These are phyloP conservation scores for Ogataea angusta DNA, from an alignment of 805 yeast genomes.

Conservation along the genomic window DNA sequence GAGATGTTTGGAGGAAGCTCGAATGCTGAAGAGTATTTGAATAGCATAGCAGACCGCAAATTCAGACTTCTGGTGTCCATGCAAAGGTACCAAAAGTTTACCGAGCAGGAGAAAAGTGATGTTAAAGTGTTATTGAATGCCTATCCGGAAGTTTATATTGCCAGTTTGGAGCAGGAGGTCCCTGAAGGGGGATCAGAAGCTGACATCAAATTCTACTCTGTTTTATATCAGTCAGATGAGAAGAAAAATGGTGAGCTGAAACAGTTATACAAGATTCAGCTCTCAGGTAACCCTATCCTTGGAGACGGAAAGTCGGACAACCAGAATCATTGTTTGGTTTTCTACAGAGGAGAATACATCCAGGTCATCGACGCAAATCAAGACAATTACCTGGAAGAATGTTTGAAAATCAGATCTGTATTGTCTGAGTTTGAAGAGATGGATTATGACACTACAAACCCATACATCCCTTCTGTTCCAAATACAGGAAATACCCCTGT, in stretches of 20 bases:
- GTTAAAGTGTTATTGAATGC: constrained; percentile 64
- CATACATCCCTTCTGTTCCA: constrained; percentile 55
- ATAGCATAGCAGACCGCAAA: constrained; percentile 73
- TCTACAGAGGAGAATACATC: constrained; percentile 89
- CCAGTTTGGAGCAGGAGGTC: constrained; percentile 51
- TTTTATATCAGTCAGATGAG: constrained; percentile 63
- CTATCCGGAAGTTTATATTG: constrained; percentile 63
- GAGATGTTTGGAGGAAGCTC: constrained; percentile 38
- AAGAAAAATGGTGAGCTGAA: constrained; percentile 41
- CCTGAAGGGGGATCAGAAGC: constrained; percentile 37
- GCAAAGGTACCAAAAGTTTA: constrained; percentile 76
- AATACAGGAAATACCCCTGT: constrained; percentile 51
- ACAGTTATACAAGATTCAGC: constrained; percentile 58
- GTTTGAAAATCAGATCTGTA: constrained; percentile 83
- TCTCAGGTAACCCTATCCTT: constrained; percentile 90
- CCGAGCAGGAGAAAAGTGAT: constrained; percentile 62
- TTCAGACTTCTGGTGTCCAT: constrained; percentile 79
- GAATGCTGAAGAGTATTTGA: constrained; percentile 60
- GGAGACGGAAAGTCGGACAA: constrained; percentile 98
- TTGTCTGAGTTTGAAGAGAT: constrained; percentile 89
- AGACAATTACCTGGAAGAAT: constrained; percentile 92
- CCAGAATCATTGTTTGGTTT: constrained; percentile 83
- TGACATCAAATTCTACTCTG: constrained; percentile 51
- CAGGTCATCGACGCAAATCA: constrained; percentile 96
- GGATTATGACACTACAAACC: constrained; percentile 43